Base-by-base conservation (phyloP, 2,329 filamentous ascomycete genomes). In the Colletotrichum eleusines region DNA sequence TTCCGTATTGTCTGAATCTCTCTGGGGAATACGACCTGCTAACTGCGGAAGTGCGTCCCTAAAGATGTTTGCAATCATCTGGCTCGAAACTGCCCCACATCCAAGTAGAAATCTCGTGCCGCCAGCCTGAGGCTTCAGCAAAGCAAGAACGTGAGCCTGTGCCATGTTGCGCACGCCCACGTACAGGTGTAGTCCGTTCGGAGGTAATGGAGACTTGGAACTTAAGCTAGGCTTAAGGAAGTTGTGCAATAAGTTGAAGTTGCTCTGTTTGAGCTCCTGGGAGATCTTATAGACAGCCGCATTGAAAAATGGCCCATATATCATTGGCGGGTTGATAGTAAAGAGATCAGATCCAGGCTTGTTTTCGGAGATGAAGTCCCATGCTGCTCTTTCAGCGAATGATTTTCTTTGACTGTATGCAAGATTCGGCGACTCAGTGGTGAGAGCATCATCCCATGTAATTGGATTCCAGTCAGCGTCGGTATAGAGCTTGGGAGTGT, bases 321-420 rank as follows among this genome's bases (percentile, higher is more conserved):
- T 38, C 50, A 64, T 54, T 38, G 51, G 62, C 16, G 50, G 40
- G 8, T 62, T 59, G 28, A 66, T 69, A n/a, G 38, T 76, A 42
- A 81, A 74, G 35, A 81, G 73, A 60, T 79, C 76, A 53, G 81
- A 83, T 7, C 74, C 54, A 6, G 81, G 38, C 38, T 40, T 40
- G 38, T 40, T 40, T 2, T 40, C 66, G 20, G 71, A 71, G 44
- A 81, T 69, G 69, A 78, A 83, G 11, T 74, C 73, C 66, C 81
- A 77, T 23, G 78, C 77, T 2, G 77, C 76, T 5, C 76, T 70
- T 26, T 80, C 75, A 0, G 81, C 76, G 3, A 76, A 75, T 1
- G 75, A 74, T 73, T 83, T 83, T 69, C 78, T 78, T 3, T 80
- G 77, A 8, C 71, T 69, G 66, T 82, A 82, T 16, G 80, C 80